A percentile compares a stretch with the other conserved stretches of the same genome.
Conservation (phyloP, 768 basidiomycete genomes). For the Clathrus columnatus region DNA sequence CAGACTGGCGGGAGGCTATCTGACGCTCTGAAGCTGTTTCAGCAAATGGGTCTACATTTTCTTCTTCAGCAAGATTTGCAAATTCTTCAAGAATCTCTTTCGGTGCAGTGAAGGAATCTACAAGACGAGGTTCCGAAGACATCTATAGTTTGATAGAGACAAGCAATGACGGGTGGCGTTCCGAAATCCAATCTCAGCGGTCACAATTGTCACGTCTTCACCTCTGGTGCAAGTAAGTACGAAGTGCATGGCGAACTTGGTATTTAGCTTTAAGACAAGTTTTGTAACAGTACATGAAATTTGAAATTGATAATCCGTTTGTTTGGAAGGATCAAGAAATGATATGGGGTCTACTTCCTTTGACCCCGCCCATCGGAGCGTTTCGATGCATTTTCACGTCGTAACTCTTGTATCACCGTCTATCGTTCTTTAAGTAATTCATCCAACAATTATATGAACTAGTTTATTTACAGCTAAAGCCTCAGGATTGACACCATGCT, state of each 20-base stretch:
- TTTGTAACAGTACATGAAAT: background rate
- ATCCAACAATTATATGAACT: background rate
- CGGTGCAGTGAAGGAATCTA: slow-evolving; percentile 88
- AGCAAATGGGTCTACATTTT: slow-evolving; percentile 84
- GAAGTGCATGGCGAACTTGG: background rate
- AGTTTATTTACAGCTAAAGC: slow-evolving; percentile 66
- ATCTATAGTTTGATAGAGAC: background rate
- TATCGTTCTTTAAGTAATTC: slow-evolving; percentile 22
- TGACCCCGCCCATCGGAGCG: background rate
- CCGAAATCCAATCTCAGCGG: background rate
- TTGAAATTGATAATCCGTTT: background rate
- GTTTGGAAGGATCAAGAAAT: no score
- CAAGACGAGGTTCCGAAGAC: slow-evolving; percentile 44
- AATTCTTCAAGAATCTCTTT: slow-evolving; percentile 94
- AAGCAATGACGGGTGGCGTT: background rate
- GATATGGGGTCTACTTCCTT: no score
- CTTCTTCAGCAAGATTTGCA: slow-evolving; percentile 87
- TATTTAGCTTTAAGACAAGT: no score
- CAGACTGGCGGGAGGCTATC: slow-evolving; percentile 87
- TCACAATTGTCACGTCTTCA: background rate
- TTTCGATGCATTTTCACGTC: slow-evolving; percentile 51
- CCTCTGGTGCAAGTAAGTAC: no score
- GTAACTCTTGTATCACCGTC: slow-evolving; percentile 81
- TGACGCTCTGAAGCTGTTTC: slow-evolving; percentile 91
- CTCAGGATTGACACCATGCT: slow-evolving; percentile 87